Evolutionary conservation across 805 yeast genomes (phyloP).

Genomic region (Starmera caribaea): DNA sequence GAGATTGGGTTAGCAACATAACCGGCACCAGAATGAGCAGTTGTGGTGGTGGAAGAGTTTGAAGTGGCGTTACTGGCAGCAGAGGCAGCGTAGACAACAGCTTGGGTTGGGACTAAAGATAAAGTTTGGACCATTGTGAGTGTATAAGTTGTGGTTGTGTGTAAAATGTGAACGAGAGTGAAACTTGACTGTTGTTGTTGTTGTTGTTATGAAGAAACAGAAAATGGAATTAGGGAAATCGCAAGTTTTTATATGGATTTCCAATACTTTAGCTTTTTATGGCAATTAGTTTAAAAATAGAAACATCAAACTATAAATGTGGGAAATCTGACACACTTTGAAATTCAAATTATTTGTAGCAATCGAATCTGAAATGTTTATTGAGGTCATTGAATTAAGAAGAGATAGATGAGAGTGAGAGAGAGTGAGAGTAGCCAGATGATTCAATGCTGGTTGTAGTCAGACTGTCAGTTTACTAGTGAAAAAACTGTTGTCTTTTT

Average conservation of each 20-base stretch:
- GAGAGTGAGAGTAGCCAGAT: too few relatives aligned
- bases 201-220: not conserved
- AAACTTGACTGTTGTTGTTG: not conserved
- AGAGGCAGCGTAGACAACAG: constrained; percentile 18
- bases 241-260: not conserved
- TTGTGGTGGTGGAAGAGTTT: constrained; percentile 8
- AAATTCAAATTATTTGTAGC: too few relatives aligned
- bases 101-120: constrained; percentile 19
- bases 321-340: too few relatives aligned
- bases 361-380: too few relatives aligned
- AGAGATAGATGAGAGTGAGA: too few relatives aligned
- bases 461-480: too few relatives aligned
- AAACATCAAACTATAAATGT: too few relatives aligned
- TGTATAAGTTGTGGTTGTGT: not conserved
- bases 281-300: not conserved
- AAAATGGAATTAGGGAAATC: not conserved
- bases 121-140: constrained; percentile 9
- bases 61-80: constrained; percentile 6
- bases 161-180: not conserved
- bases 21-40: constrained; percentile 19
- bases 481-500: too few relatives aligned
- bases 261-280: not conserved
- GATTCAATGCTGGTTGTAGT: too few relatives aligned
- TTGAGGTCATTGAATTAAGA: too few relatives aligned
- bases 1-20: constrained; percentile 24